Conservation (phyloP, 2,329 filamentous ascomycete species). For the Exophiala aquamarina region DNA sequence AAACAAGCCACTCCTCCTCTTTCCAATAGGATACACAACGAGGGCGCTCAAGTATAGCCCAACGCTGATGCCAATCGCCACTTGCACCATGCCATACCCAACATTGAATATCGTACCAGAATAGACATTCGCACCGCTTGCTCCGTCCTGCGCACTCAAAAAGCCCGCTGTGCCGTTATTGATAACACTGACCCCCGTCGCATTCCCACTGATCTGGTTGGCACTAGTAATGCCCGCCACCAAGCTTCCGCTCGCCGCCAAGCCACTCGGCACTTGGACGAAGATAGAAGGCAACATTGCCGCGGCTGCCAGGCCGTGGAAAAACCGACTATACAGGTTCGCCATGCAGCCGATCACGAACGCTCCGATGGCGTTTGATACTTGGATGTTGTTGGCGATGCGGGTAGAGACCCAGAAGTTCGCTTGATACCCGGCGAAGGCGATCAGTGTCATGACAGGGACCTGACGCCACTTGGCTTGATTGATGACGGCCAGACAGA, state of each 20-base stretch:
- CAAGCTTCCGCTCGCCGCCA: conserved; percentile 58
- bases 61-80: conserved; percentile 49
- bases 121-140: conserved; percentile 25
- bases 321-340: conserved; percentile 70
- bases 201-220: conserved; percentile 35
- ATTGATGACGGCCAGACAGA: conserved; percentile 76
- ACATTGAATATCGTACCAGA: conserved; percentile 41
- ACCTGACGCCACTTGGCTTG: conserved; percentile 78
- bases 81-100: conserved; percentile 48
- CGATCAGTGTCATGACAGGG: conserved; percentile 73
- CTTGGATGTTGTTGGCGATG: conserved; percentile 69
- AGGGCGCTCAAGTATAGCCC: conserved; percentile 48
- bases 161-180: conserved; percentile 34
- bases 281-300: conserved; percentile 87
- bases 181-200: conserved; percentile 44
- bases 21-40: conserved; percentile 48
- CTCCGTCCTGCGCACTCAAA: conserved; percentile 17
- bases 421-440: conserved; percentile 70
- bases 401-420: conserved; percentile 70
- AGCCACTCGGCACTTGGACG: conserved; percentile 61
- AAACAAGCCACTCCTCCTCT: conserved; percentile 46
- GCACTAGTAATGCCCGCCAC: conserved; percentile 58
- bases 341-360: conserved; percentile 74
- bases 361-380: conserved; percentile 75
- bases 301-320: conserved; percentile 78